phyloP scores from a whole-genome alignment of 495 filamentous ascomycete species.

The Astrothelium macrocarpum region DNA sequence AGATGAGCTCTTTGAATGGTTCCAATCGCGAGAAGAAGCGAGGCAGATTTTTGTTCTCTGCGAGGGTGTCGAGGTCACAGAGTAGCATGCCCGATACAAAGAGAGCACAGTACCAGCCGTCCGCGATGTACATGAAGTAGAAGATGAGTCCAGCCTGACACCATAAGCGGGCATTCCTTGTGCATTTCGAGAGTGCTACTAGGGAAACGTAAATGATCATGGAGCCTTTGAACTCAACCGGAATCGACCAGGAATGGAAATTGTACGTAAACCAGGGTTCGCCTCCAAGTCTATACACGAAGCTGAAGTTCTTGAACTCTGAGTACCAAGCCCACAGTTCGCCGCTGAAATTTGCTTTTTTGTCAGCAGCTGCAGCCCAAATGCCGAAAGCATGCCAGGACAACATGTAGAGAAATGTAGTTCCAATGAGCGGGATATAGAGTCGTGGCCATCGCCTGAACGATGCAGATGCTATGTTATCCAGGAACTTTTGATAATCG shows the following conservation, averaged over 20 bases:
- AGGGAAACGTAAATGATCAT: slow-evolving; percentile 16
- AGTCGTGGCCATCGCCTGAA: slow-evolving; percentile 42
- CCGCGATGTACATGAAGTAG: slow-evolving; percentile 40
- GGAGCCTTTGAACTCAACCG: slow-evolving; percentile 18
- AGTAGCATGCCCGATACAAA: slow-evolving; percentile 41
- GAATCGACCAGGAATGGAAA: slow-evolving; percentile 23
- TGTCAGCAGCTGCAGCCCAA: slow-evolving; percentile 28
- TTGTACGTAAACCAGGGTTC: slow-evolving; percentile 41
- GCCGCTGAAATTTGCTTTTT: slow-evolving; percentile 31
- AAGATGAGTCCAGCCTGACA: slow-evolving; percentile 26
- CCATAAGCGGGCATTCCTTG: slow-evolving; percentile 10
- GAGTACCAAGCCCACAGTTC: slow-evolving; percentile 47
- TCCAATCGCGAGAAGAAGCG: slow-evolving; percentile 25
- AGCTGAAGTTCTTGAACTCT: slow-evolving; percentile 52
- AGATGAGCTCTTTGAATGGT: slow-evolving; percentile 37
- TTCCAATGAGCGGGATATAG: slow-evolving; percentile 37
- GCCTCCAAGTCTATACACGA: slow-evolving; percentile 40
- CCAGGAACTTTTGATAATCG: slow-evolving; percentile 29
- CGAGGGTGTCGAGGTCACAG: slow-evolving; percentile 41
- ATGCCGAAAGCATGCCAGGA: slow-evolving; percentile 42
- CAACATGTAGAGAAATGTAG: slow-evolving; percentile 41
- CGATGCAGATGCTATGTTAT: slow-evolving; percentile 35
- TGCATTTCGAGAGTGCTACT: slow-evolving; percentile 12
- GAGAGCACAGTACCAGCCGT: slow-evolving; percentile 38
- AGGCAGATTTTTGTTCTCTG: slow-evolving; percentile 34